These are phyloP conservation scores for Xylaria cubensis DNA, from an alignment of 495 filamentous ascomycete species.

Conservation along the genomic window DNA sequence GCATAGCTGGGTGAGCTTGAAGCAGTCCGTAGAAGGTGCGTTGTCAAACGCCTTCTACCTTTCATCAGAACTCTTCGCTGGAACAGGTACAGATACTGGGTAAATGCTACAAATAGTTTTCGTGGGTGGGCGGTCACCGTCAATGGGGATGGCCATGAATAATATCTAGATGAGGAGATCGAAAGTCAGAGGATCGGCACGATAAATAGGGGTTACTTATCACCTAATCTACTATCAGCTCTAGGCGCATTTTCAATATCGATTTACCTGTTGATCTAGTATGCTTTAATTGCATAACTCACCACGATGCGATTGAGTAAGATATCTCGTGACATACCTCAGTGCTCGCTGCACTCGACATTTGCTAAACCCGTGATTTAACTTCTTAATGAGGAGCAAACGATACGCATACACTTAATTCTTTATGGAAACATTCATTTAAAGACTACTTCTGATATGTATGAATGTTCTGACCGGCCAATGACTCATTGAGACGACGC, in stretches of 20 bases:
- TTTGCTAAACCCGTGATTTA: neutral
- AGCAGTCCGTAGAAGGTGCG: neutral
- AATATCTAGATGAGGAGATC: neutral
- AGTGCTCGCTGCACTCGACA: neutral
- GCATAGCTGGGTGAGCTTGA: constrained; percentile 6
- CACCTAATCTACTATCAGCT: neutral
- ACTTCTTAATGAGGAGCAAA: neutral
- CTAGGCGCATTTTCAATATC: neutral
- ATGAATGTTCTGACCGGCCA: neutral
- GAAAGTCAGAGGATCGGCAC: neutral
- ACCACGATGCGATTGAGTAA: neutral
- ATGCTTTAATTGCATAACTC: neutral
- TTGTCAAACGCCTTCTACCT: constrained; percentile 7
- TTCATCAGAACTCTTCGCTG: neutral
- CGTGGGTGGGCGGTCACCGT: neutral
- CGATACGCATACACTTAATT: neutral
- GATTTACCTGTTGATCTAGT: neutral
- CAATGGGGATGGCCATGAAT: neutral
- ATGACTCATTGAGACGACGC: constrained; percentile 3
- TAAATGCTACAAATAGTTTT: neutral
- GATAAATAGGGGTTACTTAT: neutral
- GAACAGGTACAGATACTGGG: neutral
- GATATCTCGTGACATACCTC: neutral
- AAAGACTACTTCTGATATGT: neutral
- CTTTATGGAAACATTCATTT: neutral